Percentiles rank a stretch among this genome's conserved stretches.
phyloP scores from a whole-genome alignment of 1,284 basidiomycete species.

The Chiua sp. region DNA sequence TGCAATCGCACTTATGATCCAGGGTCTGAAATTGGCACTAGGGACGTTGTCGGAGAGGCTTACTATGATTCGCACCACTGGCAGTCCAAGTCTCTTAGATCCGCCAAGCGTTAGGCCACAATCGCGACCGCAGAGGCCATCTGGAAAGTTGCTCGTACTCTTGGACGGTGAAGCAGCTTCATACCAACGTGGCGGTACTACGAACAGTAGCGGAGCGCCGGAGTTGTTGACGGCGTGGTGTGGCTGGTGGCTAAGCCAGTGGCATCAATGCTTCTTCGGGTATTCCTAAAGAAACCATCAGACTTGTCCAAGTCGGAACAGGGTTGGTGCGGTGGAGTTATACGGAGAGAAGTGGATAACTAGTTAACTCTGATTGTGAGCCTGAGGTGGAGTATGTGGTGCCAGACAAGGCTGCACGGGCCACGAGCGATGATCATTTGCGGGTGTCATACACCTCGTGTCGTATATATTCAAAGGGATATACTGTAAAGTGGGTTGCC shows the following conservation, averaged over 20 bases:
- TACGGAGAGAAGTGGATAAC: neutral
- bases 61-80: slow-evolving; percentile 47
- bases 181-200: slow-evolving; percentile 30
- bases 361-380: slow-evolving; percentile 1
- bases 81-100: slow-evolving; percentile 47
- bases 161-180: slow-evolving; percentile 62
- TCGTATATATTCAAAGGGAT: neutral
- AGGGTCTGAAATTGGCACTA: slow-evolving; percentile 61
- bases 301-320: neutral
- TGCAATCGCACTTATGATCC: too few relatives aligned
- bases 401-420: too few relatives aligned
- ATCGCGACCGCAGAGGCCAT: slow-evolving; percentile 73
- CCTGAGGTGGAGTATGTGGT: neutral
- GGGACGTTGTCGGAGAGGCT: slow-evolving; percentile 58
- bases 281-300: slow-evolving; percentile 1
- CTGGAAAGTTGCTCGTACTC: slow-evolving; percentile 64
- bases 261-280: slow-evolving; percentile 5
- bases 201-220: slow-evolving; percentile 14
- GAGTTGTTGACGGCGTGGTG: slow-evolving; percentile 15
- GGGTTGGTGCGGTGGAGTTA: neutral
- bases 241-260: slow-evolving; percentile 4
- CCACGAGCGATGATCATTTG: neutral
- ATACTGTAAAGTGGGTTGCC: neutral
- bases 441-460: slow-evolving; percentile 18
- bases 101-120: slow-evolving; percentile 56